A percentile compares a stretch with the other conserved stretches of the same genome.
Evolutionary conservation across 768 basidiomycete genomes (phyloP).

Genomic region (Termitomyces sp.): DNA sequence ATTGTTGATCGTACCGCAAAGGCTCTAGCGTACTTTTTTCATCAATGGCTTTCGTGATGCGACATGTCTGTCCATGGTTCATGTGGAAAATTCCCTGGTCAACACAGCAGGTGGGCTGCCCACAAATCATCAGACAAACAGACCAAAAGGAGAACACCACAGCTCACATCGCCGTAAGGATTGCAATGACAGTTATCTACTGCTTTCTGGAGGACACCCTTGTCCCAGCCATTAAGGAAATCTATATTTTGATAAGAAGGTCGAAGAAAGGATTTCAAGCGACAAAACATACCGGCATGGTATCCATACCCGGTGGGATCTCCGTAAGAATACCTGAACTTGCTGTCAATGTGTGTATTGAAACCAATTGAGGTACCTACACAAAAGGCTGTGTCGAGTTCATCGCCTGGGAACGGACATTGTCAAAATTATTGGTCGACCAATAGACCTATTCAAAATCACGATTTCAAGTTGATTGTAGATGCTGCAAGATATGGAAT

Average conservation of each 20-base stretch:
- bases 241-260: conserved; percentile 22
- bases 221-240: conserved; percentile 59
- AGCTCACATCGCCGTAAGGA: conserved; percentile 34
- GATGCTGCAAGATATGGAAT: not conserved
- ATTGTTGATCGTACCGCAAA: not conserved
- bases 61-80: conserved; percentile 33
- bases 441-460: conserved; percentile 36
- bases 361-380: conserved; percentile 21
- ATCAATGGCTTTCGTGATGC: conserved; percentile 40
- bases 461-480: not conserved
- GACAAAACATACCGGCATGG: conserved; percentile 37
- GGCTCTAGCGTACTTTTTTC: conserved; percentile 33
- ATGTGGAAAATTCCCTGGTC: conserved; percentile 38
- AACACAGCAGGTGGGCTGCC: conserved; percentile 38
- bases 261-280: not conserved
- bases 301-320: conserved; percentile 62
- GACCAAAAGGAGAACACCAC: not conserved
- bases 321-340: conserved; percentile 41
- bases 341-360: not conserved
- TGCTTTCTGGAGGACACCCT: conserved; percentile 45
- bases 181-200: conserved; percentile 49
- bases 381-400: conserved; percentile 48
- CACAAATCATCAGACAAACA: not conserved
- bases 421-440: conserved; percentile 29
- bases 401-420: conserved; percentile 33